A percentile compares a stretch with the other conserved stretches of the same genome.
Evolutionary conservation across 2,329 filamentous ascomycete species (phyloP).

Genomic region (Teratosphaeria gauchensis): DNA sequence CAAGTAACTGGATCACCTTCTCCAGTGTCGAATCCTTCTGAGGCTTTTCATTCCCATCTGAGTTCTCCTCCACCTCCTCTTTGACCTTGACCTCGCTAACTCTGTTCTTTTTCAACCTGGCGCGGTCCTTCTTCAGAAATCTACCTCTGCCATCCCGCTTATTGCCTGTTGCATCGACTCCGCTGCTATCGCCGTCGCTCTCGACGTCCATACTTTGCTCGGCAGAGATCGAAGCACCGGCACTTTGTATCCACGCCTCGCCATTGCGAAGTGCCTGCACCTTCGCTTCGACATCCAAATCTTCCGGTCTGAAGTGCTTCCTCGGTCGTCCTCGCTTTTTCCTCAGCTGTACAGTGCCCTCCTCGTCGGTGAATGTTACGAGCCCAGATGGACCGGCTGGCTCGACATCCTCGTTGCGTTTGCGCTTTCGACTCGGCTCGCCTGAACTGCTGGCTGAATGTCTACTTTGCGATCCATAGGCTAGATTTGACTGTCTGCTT

Average conservation of each 20-base stretch:
- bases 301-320: slow-evolving; percentile 4
- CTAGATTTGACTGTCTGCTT: background rate
- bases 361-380: background rate
- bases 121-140: background rate
- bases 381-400: background rate
- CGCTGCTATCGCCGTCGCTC: background rate
- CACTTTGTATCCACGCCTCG: background rate
- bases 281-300: slow-evolving; percentile 1
- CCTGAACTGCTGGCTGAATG: background rate
- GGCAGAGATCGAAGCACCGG: background rate
- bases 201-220: background rate
- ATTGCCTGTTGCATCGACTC: background rate
- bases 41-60: background rate
- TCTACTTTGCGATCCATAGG: background rate
- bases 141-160: background rate
- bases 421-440: background rate
- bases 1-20: background rate
- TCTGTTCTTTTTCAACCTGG: background rate
- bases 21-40: background rate
- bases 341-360: background rate
- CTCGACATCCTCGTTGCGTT: slow-evolving; percentile 1
- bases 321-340: slow-evolving; percentile 6
- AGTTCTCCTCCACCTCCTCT: background rate
- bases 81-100: background rate
- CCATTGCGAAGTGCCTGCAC: background rate